These are phyloP conservation scores for Mortierella sp. DNA, from an alignment of 371 early-diverging fungal genomes.

Conservation along the genomic window DNA sequence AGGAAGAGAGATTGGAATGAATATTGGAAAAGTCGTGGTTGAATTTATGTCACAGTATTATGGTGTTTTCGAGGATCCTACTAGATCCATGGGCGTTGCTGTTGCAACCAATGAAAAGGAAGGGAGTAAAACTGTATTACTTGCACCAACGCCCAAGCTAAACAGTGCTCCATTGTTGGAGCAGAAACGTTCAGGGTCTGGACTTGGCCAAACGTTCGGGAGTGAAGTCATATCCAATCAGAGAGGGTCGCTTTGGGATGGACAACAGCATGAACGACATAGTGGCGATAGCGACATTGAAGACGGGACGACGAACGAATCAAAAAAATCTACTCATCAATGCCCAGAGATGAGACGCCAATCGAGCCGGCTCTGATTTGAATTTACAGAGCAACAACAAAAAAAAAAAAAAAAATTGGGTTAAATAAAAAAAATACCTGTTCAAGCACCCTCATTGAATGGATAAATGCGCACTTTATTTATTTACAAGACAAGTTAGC, in stretches of 20 bases:
- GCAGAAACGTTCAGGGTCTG: no score
- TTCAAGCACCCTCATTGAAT: no score
- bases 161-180: no score
- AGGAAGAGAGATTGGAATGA: constrained; percentile 32
- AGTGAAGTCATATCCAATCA: background rate
- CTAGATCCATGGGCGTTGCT: background rate
- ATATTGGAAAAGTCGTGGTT: constrained; percentile 31
- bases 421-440: background rate
- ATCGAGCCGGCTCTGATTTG: constrained; percentile 21
- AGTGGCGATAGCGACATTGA: constrained; percentile 37
- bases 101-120: background rate
- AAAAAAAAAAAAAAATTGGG: background rate
- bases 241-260: background rate
- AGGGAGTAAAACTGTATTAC: background rate
- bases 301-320: background rate
- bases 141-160: background rate
- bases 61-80: constrained; percentile 9
- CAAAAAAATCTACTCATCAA: background rate
- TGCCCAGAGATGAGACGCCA: constrained; percentile 15
- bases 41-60: constrained; percentile 32
- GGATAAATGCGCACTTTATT: no score
- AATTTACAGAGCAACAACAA: no score
- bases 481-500: no score
- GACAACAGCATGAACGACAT: constrained; percentile 1
- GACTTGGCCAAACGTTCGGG: no score